phyloP scores from a whole-genome alignment of 768 basidiomycete genomes.

The Rhodotorula babjevae region DNA sequence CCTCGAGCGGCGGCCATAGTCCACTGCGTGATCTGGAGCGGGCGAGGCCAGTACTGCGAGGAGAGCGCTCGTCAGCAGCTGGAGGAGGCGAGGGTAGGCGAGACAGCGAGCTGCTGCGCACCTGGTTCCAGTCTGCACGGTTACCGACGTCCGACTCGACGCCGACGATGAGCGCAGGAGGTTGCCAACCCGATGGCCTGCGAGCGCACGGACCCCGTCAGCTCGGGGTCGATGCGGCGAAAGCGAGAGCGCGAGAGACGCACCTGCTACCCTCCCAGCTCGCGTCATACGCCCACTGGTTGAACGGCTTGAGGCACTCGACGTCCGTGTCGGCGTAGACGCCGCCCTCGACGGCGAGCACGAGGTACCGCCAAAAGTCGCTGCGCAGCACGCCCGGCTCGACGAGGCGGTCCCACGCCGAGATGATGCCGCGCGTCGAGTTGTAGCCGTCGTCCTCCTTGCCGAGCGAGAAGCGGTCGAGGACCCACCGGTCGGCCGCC shows the following conservation, averaged over 20 bases:
- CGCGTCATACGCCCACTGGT: slow-evolving; percentile 46
- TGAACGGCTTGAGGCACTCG: slow-evolving; percentile 44
- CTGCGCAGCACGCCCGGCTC: slow-evolving; percentile 33
- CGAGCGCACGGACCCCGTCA: too few species aligned
- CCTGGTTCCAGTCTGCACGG: slow-evolving; percentile 50
- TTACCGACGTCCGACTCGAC: slow-evolving; percentile 52
- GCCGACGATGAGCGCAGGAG: slow-evolving; percentile 49
- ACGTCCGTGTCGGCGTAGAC: slow-evolving; percentile 47
- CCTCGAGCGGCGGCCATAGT: slow-evolving; percentile 49
- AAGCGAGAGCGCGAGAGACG: neutral
- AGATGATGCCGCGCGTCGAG: slow-evolving; percentile 19
- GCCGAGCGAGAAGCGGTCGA: slow-evolving; percentile 17
- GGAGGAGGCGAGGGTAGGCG: too few species aligned
- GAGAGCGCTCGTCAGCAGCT: neutral
- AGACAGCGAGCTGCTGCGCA: slow-evolving; percentile 13
- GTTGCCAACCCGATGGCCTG: slow-evolving; percentile 31
- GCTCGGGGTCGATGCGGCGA: too few species aligned
- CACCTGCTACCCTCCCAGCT: slow-evolving; percentile 18
- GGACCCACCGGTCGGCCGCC: slow-evolving; percentile 27
- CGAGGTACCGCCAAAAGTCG: slow-evolving; percentile 41
- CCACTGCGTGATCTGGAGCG: slow-evolving; percentile 53
- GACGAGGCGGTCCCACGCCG: slow-evolving; percentile 29
- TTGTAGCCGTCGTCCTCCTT: neutral
- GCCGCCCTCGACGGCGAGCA: slow-evolving; percentile 38
- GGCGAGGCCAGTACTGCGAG: slow-evolving; percentile 45